Evolutionary conservation across 176 grass and related monocot genomes (phyloP), one percentile per base, ranked within the genome.

Genomic region (Raddia distichophylla): DNA sequence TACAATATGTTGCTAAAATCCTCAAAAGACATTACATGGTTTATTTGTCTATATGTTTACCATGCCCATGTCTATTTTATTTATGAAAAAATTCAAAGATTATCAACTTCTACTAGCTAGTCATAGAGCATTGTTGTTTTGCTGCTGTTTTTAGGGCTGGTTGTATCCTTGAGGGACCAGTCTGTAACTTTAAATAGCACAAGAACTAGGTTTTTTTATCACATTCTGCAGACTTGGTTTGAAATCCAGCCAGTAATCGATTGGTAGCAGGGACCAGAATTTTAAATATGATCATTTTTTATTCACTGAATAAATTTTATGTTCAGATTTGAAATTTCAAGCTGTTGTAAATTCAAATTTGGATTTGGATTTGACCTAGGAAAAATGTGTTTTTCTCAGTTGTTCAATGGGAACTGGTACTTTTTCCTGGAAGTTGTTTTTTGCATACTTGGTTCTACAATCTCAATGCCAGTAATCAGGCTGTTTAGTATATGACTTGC

Each of bases 361-460:
- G 1, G 15, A 22, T 37, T 62, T n/a, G 11, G 6, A 52, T 60
- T 62, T 71, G 1, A 75, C 37, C 12, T 67, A 53, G 10, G 15
- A 34, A 43, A 11, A 69, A 19, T 17, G 35, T 10, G 5, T 66
- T 74, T 67, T 73, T 4, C 2, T 54, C 1, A 2, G 48, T 50
- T 69, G 27, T 60, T 18, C 49, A 35, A 8, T 63, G 66, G 56
- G 46, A 71, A 71, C 58, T 2, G 5, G 16, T 72, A 54, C 12
- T 48, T 9, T 70, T 69, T 69, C 48, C 54, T 47, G 19, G 37
- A 80, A 27, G 64, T 10, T 69, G 18, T 70, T 51, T 63, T 63
- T 8, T 78, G n/a, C 3, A 78, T 78, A 54, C 37, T 63, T 58
- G 33, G 54, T 85, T 71, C 51, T 67, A 45, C 35, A 71, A 44